Base-by-base conservation (phyloP, 2,329 filamentous ascomycete genomes). In the Alternaria rosae region DNA sequence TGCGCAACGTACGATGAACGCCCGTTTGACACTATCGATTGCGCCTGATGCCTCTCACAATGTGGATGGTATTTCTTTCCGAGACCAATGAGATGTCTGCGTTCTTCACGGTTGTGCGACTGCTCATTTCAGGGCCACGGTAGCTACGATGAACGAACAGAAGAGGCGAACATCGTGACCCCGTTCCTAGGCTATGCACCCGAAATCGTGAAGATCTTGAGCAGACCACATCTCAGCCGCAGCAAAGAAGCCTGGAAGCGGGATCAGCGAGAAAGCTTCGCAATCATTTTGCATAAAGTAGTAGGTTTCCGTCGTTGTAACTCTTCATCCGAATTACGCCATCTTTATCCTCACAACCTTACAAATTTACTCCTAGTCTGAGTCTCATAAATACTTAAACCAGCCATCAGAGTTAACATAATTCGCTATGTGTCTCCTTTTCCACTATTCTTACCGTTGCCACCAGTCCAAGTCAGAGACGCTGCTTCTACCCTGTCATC, bases 381-480 rank as follows among this genome's bases (percentile, higher is more conserved):
- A 38, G 4, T 11, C 35, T 38, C 35, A 38, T 17, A 17, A 11
- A 38, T n/a, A 17, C 35, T 38, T n/a, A 5, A 4, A 9, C 13
- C 30, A 25, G 10, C 26, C 26, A 21, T 23, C 21, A 15, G 17
- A 44, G 13, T 3, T 38, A n/a, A 11, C 6, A 9, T 13, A 5
- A 12, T 28, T 45, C 15, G 26, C 42, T 20, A 70, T 71, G 68
- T 71, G 68, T 55, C 54, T 71, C 57, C 55, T 68, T 20, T 50
- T 71, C 12, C 53, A 64, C 13, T 68, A 71, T 47, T 21, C 51
- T n/a, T 72, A 68, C 53, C 38, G 52, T 15, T 70, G 70, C 59
- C 61, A 63, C 13, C 64, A 65, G 4, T 45, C 21, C 6, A 60
- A 65, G 38, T n/a, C 58, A 6, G 70, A 72, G 57, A 64, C 64